Evolutionary conservation across 2,329 filamentous ascomycete genomes (phyloP), one percentile per base, ranked within the genome.

Genomic region (Arthrobotrys musiformis): DNA sequence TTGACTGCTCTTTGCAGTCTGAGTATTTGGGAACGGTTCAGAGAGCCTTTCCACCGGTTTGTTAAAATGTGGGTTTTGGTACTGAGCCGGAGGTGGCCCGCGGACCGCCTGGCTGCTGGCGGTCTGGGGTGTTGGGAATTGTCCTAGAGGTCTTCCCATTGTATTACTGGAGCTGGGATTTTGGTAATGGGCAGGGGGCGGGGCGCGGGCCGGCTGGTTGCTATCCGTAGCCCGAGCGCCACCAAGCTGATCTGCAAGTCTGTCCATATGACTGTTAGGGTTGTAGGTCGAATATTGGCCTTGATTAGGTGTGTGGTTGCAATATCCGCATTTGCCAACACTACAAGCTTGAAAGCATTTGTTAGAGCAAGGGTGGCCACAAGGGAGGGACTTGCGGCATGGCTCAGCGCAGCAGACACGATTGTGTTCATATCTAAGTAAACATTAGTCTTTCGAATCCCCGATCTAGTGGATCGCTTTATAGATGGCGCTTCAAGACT

Each of bases 281-380:
- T 72, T 44, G 19, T 40, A 33, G 13, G 37, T 46, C 2, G 35
- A 19, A 30, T 58, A 58, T n/a, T 33, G 54, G 1, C 8, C 33
- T 7, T 40, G 9, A 24, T 40, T 19, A 7, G 54, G 33, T 11
- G 35, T 17, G 3, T 13, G 50, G 6, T 2, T 19, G 19, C 54
- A 58, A 4, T 9, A 8, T 3, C 9, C 7, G 19, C 54, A 58
- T 15, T 11, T 58, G 15, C 35, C 40, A n/a, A n/a, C n/a, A 15
- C 26, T 66, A 54, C 74, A 78, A 0, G 44, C 28, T 19, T 68
- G 52, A 6, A 24, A 54, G 40, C 74, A 78, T 17, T 61, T 5
- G 19, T 54, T 64, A 0, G 8, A 40, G 30, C 74, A 84, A 15
- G 83, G 84, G 66, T 79, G 79, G 17, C 50, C 52, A 42, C 72